These are phyloP conservation scores for Digitaria exilis DNA, from an alignment of 202 grass and related monocot species.

Conservation along the genomic window DNA sequence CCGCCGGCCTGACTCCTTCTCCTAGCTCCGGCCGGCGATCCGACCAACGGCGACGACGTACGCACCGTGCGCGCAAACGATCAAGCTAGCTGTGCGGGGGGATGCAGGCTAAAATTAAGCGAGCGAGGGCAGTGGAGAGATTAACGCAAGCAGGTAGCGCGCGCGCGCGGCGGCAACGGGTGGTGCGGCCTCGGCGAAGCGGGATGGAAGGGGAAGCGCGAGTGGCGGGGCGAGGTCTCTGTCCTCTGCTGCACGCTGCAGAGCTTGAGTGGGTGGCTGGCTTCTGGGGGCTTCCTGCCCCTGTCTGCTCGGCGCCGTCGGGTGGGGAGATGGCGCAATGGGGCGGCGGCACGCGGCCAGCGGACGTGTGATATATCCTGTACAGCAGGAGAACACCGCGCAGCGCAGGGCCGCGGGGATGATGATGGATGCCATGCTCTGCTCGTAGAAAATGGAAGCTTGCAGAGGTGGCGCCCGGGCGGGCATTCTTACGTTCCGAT, in stretches of 20 bases:
- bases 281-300: conserved; percentile 31
- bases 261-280: not conserved
- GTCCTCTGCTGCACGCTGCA: not conserved
- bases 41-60: not conserved
- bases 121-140: not conserved
- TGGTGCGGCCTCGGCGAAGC: not conserved
- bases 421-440: no score
- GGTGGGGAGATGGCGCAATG: not conserved
- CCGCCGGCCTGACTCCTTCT: no score
- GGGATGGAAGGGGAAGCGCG: not conserved
- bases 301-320: no score
- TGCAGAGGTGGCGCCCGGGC: no score
- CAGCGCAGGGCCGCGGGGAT: not conserved
- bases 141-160: not conserved
- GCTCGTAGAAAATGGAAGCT: no score
- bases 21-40: not conserved
- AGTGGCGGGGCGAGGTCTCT: conserved; percentile 22
- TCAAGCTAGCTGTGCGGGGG: not conserved
- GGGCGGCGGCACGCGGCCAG: conserved; percentile 35
- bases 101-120: not conserved
- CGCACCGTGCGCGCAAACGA: not conserved
- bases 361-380: conserved; percentile 27
- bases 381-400: not conserved
- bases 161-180: conserved; percentile 25
- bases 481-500: no score